Conservation (phyloP, 2,329 filamentous ascomycete species). For the Bipolaris cookei region DNA sequence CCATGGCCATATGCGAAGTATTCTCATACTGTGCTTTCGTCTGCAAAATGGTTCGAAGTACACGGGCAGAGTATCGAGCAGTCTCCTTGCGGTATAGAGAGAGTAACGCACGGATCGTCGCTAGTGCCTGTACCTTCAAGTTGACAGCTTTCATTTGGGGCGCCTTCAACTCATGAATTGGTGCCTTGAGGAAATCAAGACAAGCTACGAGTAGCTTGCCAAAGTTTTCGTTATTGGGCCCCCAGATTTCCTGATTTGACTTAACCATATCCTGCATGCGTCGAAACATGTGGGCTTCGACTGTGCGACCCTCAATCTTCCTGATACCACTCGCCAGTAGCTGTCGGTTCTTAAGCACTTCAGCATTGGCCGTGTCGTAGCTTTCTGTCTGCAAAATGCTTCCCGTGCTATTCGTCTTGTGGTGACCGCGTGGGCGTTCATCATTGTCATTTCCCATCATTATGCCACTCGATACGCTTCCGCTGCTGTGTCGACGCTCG, state of each 20-base stretch:
- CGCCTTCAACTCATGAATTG: conserved; percentile 54
- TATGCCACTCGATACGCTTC: conserved; percentile 32
- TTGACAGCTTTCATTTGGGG: conserved; percentile 71
- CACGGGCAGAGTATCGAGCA: conserved; percentile 69
- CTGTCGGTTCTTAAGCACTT: conserved; percentile 57
- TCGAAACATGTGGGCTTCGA: conserved; percentile 83
- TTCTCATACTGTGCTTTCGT: conserved; percentile 71
- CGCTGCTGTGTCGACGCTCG: conserved; percentile 42
- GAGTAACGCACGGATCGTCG: conserved; percentile 75
- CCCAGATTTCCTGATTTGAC: conserved; percentile 66
- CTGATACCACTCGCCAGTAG: conserved; percentile 76
- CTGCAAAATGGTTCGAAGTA: conserved; percentile 70
- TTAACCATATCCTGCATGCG: conserved; percentile 77
- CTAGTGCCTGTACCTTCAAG: conserved; percentile 75
- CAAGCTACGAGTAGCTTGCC: conserved; percentile 70
- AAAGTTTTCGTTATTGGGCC: conserved; percentile 72
- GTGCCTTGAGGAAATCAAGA: conserved; percentile 74
- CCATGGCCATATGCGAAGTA: conserved; percentile 73
- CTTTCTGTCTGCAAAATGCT: conserved; percentile 44
- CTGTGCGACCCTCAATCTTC: conserved; percentile 71
- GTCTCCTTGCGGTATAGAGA: conserved; percentile 71
- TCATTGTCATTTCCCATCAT: conserved; percentile 38
- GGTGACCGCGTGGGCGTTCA: conserved; percentile 40
- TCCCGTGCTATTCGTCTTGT: conserved; percentile 48
- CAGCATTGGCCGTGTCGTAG: conserved; percentile 44